Conservation (phyloP, 1,284 basidiomycete genomes). For the Ganoderma meredithae region DNA sequence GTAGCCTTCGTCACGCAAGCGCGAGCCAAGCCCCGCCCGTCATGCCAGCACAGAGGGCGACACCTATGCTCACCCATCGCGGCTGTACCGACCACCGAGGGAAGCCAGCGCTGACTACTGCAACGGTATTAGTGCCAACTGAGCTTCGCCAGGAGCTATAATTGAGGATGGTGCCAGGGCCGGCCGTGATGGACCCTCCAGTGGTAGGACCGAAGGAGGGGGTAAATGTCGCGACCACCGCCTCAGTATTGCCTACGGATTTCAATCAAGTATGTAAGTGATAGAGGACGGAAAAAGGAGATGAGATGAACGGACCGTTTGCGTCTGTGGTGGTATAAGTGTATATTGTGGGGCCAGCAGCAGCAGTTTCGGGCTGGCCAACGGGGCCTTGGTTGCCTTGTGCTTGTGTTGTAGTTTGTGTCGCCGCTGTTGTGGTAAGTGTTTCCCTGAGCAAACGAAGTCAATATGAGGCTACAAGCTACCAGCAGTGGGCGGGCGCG, state of each 20-base stretch:
- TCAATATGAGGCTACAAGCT: not conserved
- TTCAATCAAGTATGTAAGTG: not conserved
- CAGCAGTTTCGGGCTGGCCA: constrained; percentile 56
- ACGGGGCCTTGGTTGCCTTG: constrained; percentile 60
- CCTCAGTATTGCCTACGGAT: constrained; percentile 45
- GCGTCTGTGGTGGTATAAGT: constrained; percentile 68
- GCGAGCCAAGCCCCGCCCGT: constrained; percentile 29
- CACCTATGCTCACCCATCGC: constrained; percentile 25
- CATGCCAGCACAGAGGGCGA: constrained; percentile 21
- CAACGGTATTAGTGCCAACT: constrained; percentile 50
- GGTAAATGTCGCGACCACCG: constrained; percentile 49
- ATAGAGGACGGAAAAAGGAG: not conserved
- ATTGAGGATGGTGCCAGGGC: constrained; percentile 57
- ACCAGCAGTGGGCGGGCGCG: not conserved
- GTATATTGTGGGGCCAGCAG: constrained; percentile 52
- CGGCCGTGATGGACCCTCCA: constrained; percentile 42
- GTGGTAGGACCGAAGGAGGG: constrained; percentile 57
- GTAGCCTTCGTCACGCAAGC: constrained; percentile 22
- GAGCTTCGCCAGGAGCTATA: constrained; percentile 61
- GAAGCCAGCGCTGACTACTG: constrained; percentile 22
- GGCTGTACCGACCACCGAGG: constrained; percentile 21
- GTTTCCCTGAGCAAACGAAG: constrained; percentile 23
- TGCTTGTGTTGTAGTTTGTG: constrained; percentile 33
- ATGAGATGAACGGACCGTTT: constrained; percentile 45
- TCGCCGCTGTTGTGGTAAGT: constrained; percentile 35